Conservation (phyloP, 73 alveolate species). For the Tetrahymena borealis region DNA sequence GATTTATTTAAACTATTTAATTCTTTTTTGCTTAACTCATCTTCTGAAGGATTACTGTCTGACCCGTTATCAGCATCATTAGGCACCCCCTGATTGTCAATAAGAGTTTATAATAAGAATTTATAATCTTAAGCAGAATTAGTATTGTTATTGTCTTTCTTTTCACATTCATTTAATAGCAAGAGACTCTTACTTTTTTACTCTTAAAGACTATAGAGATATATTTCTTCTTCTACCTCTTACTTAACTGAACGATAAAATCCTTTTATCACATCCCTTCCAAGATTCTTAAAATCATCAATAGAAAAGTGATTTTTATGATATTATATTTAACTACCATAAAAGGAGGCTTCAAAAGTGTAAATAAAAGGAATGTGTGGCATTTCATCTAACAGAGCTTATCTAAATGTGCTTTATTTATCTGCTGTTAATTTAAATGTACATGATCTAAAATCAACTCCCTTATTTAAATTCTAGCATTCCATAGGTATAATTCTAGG, state of each 20-base stretch:
- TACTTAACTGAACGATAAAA: not conserved
- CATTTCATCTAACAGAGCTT: not conserved
- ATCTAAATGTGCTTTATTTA: not conserved
- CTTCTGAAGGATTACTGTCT: not conserved
- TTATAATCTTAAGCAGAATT: not conserved
- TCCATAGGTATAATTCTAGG: not conserved
- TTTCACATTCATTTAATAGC: not conserved
- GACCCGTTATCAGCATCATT: not conserved
- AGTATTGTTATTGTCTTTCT: not conserved
- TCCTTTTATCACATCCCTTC: not conserved
- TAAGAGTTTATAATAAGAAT: not conserved
- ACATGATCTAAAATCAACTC: not conserved
- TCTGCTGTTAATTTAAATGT: not conserved
- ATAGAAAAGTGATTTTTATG: not conserved
- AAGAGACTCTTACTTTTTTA: not conserved
- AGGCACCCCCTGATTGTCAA: not conserved
- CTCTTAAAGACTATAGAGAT: not conserved
- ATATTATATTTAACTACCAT: not conserved
- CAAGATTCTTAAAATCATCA: not conserved
- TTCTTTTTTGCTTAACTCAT: not conserved
- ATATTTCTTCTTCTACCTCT: not conserved
- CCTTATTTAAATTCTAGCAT: not conserved
- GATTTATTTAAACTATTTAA: not conserved
- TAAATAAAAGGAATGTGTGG: not conserved
- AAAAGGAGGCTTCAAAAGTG: not conserved